A percentile compares a stretch with the other conserved stretches of the same genome.
phyloP scores from a whole-genome alignment of 2,329 filamentous ascomycete species.

The Metarhizium robertsii region DNA sequence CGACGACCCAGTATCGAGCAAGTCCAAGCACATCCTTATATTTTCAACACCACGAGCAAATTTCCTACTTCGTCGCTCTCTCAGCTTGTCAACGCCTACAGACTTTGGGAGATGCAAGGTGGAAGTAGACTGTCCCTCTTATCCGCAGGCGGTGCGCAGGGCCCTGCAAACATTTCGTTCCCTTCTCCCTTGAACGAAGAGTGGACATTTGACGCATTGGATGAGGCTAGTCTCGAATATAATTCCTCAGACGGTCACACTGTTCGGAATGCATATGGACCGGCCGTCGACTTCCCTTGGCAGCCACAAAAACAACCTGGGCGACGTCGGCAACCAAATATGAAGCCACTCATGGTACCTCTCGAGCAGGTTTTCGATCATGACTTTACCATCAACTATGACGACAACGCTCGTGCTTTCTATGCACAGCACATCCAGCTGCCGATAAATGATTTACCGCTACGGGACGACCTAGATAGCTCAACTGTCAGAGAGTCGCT shows the following conservation, averaged over 20 bases:
- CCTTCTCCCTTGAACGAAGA: constrained; percentile 44
- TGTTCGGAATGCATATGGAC: constrained; percentile 51
- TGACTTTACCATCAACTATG: constrained; percentile 53
- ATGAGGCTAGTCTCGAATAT: constrained; percentile 50
- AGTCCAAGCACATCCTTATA: constrained; percentile 60
- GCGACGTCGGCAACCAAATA: constrained; percentile 45
- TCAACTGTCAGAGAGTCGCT: constrained; percentile 49
- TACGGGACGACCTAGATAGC: constrained; percentile 44
- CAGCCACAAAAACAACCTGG: constrained; percentile 41
- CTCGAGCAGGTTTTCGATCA: constrained; percentile 58
- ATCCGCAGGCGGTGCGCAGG: constrained; percentile 47
- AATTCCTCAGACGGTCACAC: constrained; percentile 44
- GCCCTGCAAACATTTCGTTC: constrained; percentile 32
- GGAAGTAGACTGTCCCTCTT: constrained; percentile 62
- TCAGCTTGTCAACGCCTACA: constrained; percentile 61
- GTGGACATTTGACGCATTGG: constrained; percentile 59
- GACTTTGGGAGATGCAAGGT: constrained; percentile 64
- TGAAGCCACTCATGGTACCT: constrained; percentile 37
- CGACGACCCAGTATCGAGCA: constrained; percentile 60
- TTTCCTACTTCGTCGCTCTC: constrained; percentile 57
- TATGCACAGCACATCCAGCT: constrained; percentile 39
- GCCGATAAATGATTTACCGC: constrained; percentile 43
- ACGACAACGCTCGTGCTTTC: constrained; percentile 53
- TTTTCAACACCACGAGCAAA: constrained; percentile 48
- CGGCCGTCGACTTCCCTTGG: constrained; percentile 41